Evolutionary conservation across 2,329 filamentous ascomycete species (phyloP), one percentile per base, ranked within the genome.

Genomic region (Aspergillus awamori): DNA sequence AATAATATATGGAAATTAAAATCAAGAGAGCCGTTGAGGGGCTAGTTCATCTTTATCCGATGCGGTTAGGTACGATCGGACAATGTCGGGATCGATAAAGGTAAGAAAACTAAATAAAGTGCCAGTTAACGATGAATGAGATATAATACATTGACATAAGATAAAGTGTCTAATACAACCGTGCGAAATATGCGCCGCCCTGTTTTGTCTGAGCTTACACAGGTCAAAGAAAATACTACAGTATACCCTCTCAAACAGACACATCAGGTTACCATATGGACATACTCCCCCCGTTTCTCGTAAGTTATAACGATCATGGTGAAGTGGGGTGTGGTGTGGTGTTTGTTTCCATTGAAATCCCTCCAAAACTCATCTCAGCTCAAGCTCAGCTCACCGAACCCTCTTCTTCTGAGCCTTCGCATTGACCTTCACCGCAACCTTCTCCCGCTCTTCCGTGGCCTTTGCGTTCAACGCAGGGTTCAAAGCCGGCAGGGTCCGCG

Each of bases 181-280:
- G 65, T 70, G 67, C 65, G 30, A 51, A 62, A 71, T 64, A 67
- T 75, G 69, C 73, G 73, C 73, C 70, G 69, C 70, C 70, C 72
- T 73, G 70, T 72, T 65, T 71, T 66, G 64, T 58, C n/a, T 53
- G 33, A 61, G 47, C 47, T 43, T 58, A 51, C 57, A 56, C 43
- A 58, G 54, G 54, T 36, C 53, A 30, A 20, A 36, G 30, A 53
- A 59, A 54, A 54, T 17, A 54, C 33, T 36, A 36, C 20, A 56
- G 49, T 55, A 51, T 30, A 22, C 15, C 58, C 62, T 58, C 62
- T 63, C 60, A 68, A 68, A 61, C 66, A 65, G 43, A 60, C 57
- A 57, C 61, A 63, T 57, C 41, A 33, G 43, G 38, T 57, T 36
- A 36, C 28, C 36, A 59, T 51, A 49, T 48, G 30, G 53, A 57